These are phyloP conservation scores for Trichophyton equinum DNA, from an alignment of 2,329 filamentous ascomycete species.

Conservation along the genomic window DNA sequence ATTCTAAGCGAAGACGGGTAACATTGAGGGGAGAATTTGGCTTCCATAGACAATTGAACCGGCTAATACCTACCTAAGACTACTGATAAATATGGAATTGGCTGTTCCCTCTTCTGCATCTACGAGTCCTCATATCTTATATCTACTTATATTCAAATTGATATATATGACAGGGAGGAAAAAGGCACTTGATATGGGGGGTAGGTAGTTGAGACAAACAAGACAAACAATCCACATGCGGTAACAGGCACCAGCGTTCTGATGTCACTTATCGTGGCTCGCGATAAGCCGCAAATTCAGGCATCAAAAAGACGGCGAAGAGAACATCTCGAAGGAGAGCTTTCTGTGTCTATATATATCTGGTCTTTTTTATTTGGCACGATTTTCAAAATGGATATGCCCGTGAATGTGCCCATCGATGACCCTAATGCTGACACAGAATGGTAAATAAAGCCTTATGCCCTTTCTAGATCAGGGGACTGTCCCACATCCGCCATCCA, in stretches of 20 bases:
- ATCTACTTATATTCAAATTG: background rate
- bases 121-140: background rate
- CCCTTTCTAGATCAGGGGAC: conserved; percentile 8
- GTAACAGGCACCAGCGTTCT: background rate
- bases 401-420: conserved; percentile 71
- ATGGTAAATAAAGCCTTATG: conserved; percentile 53
- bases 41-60: too few species aligned
- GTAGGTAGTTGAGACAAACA: conserved; percentile 10
- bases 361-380: background rate
- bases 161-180: background rate
- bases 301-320: background rate
- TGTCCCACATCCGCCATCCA: conserved; percentile 1
- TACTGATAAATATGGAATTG: too few species aligned
- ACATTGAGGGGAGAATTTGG: too few species aligned
- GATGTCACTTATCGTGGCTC: conserved; percentile 14
- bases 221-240: conserved; percentile 12
- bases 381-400: conserved; percentile 38
- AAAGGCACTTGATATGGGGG: background rate
- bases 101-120: background rate
- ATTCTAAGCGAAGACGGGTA: too few species aligned
- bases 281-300: background rate
- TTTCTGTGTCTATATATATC: background rate
- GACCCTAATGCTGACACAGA: conserved; percentile 96
- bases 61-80: too few species aligned
- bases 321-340: background rate